Conservation (phyloP, 495 filamentous ascomycete species). For the Xylaria telfairii region DNA sequence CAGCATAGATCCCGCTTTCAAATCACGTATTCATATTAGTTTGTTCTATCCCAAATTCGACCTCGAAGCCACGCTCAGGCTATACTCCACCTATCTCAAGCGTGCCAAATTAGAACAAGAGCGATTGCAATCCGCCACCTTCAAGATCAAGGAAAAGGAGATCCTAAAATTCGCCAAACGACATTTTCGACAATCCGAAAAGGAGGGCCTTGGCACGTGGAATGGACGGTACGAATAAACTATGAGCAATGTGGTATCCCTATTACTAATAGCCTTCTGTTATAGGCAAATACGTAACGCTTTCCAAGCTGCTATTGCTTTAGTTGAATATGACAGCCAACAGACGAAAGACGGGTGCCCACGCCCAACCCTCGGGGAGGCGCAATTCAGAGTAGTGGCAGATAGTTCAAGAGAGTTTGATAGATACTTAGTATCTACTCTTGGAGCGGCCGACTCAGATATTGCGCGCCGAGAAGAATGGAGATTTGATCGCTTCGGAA, state of each 20-base stretch:
- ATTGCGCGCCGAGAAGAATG: constrained; percentile 27
- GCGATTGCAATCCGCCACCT: constrained; percentile 5
- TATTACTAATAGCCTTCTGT: neutral
- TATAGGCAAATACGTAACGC: constrained; percentile 38
- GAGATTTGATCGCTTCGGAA: constrained; percentile 23
- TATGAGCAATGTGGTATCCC: neutral
- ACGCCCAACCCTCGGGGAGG: constrained; percentile 22
- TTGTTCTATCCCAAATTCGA: constrained; percentile 53
- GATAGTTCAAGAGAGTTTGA: constrained; percentile 36
- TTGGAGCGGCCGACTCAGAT: constrained; percentile 28
- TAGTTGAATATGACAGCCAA: constrained; percentile 31
- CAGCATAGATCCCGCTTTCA: constrained; percentile 58
- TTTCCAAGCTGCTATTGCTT: constrained; percentile 40
- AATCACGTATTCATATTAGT: constrained; percentile 53
- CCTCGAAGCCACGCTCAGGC: constrained; percentile 36
- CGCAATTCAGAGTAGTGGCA: constrained; percentile 36
- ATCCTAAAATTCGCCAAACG: constrained; percentile 24
- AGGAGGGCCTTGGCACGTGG: constrained; percentile 31
- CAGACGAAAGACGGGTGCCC: constrained; percentile 17
- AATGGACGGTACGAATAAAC: constrained; percentile 35
- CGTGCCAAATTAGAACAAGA: constrained; percentile 29
- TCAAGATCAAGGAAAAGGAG: constrained; percentile 31
- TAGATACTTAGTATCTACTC: constrained; percentile 29
- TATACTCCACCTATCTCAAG: constrained; percentile 45
- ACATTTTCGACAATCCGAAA: constrained; percentile 20